Evolutionary conservation across 140 eudicot species (phyloP), one percentile per base, ranked within the genome.

Genomic region (Senecio squalidus): DNA sequence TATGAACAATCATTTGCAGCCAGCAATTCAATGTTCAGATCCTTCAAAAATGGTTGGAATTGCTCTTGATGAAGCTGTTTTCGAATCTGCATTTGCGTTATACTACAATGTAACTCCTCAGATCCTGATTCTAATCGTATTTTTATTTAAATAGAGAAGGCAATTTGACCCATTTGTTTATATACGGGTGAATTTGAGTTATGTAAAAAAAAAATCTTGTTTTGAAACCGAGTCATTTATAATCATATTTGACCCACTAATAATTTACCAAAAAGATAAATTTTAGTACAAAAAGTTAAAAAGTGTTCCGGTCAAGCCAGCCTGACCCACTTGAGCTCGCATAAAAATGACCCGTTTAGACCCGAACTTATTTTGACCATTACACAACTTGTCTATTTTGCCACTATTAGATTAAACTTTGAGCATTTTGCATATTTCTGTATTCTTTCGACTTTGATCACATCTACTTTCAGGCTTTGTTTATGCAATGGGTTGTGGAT

Each of bases 401-500:
- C 43, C 43, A 36, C 43, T n/a, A 36, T 36, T 55, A 5, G 5
- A 25, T 26, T 9, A 23, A 55, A 55, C 9, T 8, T 55, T 43
- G 1, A 21, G 15, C 3, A 1, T 23, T 26, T 20, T 54, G 27
- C 21, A 51, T 43, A 5, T 41, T 25, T 41, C n/a, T n/a, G n/a
- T n/a, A n/a, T 43, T 53, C 53, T 21, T 71, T 24, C 17, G 27
- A n/a, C n/a, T n/a, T n/a, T n/a, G n/a, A 25, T 71, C 33, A 64
- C 29, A 33, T 69, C 49, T 58, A 7, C 47, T 61, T 29, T 67
- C 78, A 88, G 96, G 95, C 96, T 25, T 68, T 56, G 48, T 76
- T 79, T 71, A 81, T 84, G 94, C 83, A 72, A 4, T 87, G 99
- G 99, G 57, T 67, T 34, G 86, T 93, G 46, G 87, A 84, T 55